A percentile compares a stretch with the other conserved stretches of the same genome.
Conservation (phyloP, 2,329 filamentous ascomycete genomes). For the Neofusicoccum kwambonambiense region DNA sequence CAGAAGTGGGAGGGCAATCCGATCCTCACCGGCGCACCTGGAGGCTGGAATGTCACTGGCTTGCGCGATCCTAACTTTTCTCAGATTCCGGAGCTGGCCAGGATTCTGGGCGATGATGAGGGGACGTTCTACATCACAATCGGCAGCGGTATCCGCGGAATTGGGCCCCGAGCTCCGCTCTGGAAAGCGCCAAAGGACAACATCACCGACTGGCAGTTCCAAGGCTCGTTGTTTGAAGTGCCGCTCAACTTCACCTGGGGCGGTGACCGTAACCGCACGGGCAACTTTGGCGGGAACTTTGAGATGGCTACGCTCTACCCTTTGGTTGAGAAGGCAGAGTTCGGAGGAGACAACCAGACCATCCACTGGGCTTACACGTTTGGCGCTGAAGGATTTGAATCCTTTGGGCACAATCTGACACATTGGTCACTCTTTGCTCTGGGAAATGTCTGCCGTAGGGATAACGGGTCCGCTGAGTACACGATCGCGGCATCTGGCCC, state of each 20-base stretch:
- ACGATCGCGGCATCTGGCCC: slow-evolving; percentile 45
- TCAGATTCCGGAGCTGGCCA: slow-evolving; percentile 44
- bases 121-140: slow-evolving; percentile 49
- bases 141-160: slow-evolving; percentile 48
- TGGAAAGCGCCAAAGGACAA: slow-evolving; percentile 46
- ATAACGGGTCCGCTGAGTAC: slow-evolving; percentile 46
- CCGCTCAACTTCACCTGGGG: slow-evolving; percentile 2
- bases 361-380: not conserved
- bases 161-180: slow-evolving; percentile 48
- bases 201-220: slow-evolving; percentile 48
- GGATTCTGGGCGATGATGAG: slow-evolving; percentile 40
- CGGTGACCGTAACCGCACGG: slow-evolving; percentile 28
- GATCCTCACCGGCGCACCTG: slow-evolving; percentile 43
- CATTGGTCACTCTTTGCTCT: slow-evolving; percentile 50
- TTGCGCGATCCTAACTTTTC: slow-evolving; percentile 40
- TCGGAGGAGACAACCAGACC: not conserved
- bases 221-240: slow-evolving; percentile 41
- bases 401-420: slow-evolving; percentile 27
- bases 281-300: slow-evolving; percentile 48
- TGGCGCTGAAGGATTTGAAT: not conserved
- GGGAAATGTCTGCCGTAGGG: slow-evolving; percentile 41
- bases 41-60: slow-evolving; percentile 47
- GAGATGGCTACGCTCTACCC: slow-evolving; percentile 28
- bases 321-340: not conserved
- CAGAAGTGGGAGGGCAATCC: slow-evolving; percentile 48